Conservation (phyloP, 257 asterid species). For the Parsonsia alboflavescens region DNA sequence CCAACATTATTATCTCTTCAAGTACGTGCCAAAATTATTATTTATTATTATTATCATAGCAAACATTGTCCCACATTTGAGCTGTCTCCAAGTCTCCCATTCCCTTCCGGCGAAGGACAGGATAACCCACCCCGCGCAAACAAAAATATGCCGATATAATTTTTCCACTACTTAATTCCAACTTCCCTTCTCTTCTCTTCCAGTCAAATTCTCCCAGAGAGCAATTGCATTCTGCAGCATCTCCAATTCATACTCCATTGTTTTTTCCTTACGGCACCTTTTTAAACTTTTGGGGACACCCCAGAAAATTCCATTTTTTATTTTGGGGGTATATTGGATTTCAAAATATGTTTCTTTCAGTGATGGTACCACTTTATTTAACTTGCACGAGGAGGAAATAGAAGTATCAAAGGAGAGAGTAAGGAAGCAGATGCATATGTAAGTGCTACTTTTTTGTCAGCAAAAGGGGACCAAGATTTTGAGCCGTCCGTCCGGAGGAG, state of each 20-base stretch:
- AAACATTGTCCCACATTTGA: background rate
- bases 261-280: too few species aligned
- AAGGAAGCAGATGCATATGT: background rate
- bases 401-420: background rate
- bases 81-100: background rate
- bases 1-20: background rate
- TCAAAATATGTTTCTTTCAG: background rate
- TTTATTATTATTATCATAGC: background rate
- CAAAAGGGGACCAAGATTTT: constrained; percentile 8
- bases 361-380: background rate
- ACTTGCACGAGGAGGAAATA: background rate
- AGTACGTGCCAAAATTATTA: background rate
- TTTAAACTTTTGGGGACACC: too few species aligned
- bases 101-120: too few species aligned
- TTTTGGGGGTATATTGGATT: too few species aligned
- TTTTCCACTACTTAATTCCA: background rate
- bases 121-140: too few species aligned
- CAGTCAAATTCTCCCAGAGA: too few species aligned
- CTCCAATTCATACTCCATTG: background rate
- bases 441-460: constrained; percentile 2
- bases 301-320: too few species aligned
- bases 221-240: background rate
- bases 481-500: background rate
- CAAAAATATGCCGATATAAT: background rate
- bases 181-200: too few species aligned